phyloP scores from a whole-genome alignment of 2,329 filamentous ascomycete species.

The Trichoderma sp. region DNA sequence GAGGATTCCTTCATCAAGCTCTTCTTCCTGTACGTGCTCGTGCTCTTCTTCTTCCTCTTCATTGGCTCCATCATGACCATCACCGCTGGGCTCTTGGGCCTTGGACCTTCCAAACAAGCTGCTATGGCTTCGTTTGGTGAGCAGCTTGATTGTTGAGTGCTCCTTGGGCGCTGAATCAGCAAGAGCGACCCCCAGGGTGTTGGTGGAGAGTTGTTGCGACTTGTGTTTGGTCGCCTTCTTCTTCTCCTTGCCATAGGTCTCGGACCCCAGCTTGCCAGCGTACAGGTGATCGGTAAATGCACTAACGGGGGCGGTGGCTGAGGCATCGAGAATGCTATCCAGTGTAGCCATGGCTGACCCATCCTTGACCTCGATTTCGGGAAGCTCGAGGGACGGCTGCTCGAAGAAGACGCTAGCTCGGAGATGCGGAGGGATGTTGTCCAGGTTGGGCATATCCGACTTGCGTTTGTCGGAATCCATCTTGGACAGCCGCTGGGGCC shows the following conservation, averaged over 20 bases:
- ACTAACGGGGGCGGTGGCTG: constrained; percentile 78
- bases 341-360: constrained; percentile 85
- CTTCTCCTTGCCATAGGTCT: constrained; percentile 66
- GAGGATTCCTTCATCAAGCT: constrained; percentile 50
- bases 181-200: constrained; percentile 25
- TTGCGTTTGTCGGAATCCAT: constrained; percentile 33
- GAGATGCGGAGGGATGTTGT: constrained; percentile 70
- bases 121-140: constrained; percentile 38
- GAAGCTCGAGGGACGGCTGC: constrained; percentile 47
- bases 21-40: constrained; percentile 44
- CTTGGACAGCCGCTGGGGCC: constrained; percentile 35
- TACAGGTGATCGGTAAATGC: constrained; percentile 90
- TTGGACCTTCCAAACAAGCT: constrained; percentile 31
- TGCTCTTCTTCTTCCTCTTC: constrained; percentile 30
- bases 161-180: constrained; percentile 40
- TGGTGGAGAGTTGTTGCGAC: constrained; percentile 24
- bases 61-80: constrained; percentile 27
- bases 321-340: constrained; percentile 88
- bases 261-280: constrained; percentile 69
- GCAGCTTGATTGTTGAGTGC: constrained; percentile 48
- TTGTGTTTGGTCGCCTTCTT: constrained; percentile 35
- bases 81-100: constrained; percentile 22
- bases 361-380: constrained; percentile 59
- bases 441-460: constrained; percentile 30
- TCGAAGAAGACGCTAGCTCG: constrained; percentile 93